phyloP scores from a whole-genome alignment of 371 early-diverging fungal species.

The Choanephora cucurbitarum region DNA sequence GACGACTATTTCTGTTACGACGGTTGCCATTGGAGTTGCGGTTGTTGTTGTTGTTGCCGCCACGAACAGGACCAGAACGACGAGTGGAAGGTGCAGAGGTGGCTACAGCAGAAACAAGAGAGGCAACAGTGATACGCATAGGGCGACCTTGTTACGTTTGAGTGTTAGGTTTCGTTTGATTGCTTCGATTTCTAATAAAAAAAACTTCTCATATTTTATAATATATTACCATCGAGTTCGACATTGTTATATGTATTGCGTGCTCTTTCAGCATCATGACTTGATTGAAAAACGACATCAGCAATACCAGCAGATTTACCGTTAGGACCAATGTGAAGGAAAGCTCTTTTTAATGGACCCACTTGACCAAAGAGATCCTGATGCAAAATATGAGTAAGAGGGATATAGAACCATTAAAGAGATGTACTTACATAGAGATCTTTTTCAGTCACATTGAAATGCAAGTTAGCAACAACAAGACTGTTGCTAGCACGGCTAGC shows the following conservation, averaged over 20 bases:
- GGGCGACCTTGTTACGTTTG: conserved; percentile 40
- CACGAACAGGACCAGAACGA: conserved; percentile 11
- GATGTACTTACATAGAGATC: conserved; percentile 71
- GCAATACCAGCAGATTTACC: conserved; percentile 67
- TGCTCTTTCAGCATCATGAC: conserved; percentile 56
- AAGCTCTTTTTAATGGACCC: conserved; percentile 52
- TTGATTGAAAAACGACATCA: conserved; percentile 54
- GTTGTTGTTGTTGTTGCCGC: conserved; percentile 12
- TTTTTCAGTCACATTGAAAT: conserved; percentile 66
- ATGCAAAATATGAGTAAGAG: neutral
- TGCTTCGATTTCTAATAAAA: neutral
- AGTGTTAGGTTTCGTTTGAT: neutral
- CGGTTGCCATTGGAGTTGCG: conserved; percentile 16
- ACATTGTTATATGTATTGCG: conserved; percentile 59
- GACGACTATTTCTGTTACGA: conserved; percentile 27
- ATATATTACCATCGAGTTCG: conserved; percentile 58
- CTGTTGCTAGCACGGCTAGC: conserved; percentile 26
- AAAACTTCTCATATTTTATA: neutral
- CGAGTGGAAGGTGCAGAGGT: conserved; percentile 11
- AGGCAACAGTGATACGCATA: conserved; percentile 45
- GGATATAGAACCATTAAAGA: too few species aligned
- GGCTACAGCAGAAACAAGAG: conserved; percentile 18
- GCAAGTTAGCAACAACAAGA: conserved; percentile 59
- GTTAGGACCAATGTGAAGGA: conserved; percentile 57
- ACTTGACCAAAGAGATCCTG: conserved; percentile 61